Conservation (phyloP, 164 flowering plant species). For the Kingdonia uniflora region DNA sequence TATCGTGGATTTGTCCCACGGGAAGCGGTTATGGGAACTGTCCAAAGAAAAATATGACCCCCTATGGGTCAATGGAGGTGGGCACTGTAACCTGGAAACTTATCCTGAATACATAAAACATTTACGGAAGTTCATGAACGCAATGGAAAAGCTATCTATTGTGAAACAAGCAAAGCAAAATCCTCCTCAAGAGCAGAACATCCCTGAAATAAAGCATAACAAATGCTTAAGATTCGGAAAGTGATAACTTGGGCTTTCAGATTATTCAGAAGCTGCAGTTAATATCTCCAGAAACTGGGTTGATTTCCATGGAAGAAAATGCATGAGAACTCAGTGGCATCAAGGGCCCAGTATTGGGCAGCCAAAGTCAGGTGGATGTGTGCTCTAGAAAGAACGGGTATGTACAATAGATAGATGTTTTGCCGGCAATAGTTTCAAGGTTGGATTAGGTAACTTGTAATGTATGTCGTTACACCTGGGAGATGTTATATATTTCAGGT, state of each 20-base stretch:
- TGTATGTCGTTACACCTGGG: not conserved
- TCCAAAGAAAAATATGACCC: conserved; percentile 95
- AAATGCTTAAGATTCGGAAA: conserved; percentile 80
- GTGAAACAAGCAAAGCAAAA: conserved; percentile 35
- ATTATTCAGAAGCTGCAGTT: not conserved
- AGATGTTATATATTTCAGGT: not conserved
- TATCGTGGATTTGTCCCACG: conserved; percentile 88
- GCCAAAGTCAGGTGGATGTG: conserved; percentile 6
- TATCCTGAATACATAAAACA: conserved; percentile 94
- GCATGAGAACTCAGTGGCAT: conserved; percentile 1
- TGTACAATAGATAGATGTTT: conserved; percentile 6
- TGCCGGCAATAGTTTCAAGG: conserved; percentile 1
- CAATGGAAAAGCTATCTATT: conserved; percentile 73
- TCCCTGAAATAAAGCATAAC: conserved; percentile 61
- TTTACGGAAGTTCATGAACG: conserved; percentile 74
- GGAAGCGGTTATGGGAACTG: conserved; percentile 91
- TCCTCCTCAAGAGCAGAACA: conserved; percentile 26
- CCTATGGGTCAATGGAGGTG: conserved; percentile 91
- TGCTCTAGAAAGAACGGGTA: conserved; percentile 3
- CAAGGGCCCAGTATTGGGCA: not conserved
- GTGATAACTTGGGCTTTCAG: conserved; percentile 21
- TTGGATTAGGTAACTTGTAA: conserved; percentile 3
- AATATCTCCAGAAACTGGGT: not conserved
- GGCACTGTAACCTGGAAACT: conserved; percentile 95
- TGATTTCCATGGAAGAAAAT: not conserved